Conservation (phyloP, 2,329 filamentous ascomycete genomes). For the Epichloe sibirici region DNA sequence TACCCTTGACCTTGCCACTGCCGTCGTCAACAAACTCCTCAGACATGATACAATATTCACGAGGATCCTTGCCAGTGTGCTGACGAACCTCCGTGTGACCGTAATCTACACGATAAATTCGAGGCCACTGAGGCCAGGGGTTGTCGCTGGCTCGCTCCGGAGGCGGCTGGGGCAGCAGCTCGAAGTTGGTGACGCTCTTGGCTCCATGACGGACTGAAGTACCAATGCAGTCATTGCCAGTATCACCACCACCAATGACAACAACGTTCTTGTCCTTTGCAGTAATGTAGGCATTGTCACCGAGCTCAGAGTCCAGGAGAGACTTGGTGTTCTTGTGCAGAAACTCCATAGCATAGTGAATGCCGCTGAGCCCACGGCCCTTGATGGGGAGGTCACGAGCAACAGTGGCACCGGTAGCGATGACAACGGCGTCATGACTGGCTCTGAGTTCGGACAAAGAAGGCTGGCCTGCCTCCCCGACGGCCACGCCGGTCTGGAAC, state of each 20-base stretch:
- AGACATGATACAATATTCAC: conserved; percentile 97
- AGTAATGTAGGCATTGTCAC: conserved; percentile 77
- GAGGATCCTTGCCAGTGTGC: conserved; percentile 90
- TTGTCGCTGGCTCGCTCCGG: conserved; percentile 85
- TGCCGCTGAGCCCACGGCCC: conserved; percentile 74
- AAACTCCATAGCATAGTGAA: conserved; percentile 97
- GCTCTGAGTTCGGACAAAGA: conserved; percentile 60
- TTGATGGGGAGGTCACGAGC: conserved; percentile 87
- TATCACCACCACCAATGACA: conserved; percentile 95
- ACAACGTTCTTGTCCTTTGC: conserved; percentile 94
- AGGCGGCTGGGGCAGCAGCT: conserved; percentile 85
- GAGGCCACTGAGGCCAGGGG: conserved; percentile 97
- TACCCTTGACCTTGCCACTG: conserved; percentile 78
- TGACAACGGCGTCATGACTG: conserved; percentile 70
- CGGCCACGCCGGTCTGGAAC: conserved; percentile 65
- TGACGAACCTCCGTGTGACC: conserved; percentile 92
- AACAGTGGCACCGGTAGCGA: conserved; percentile 87
- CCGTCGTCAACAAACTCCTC: conserved; percentile 92
- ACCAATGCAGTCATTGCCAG: conserved; percentile 95
- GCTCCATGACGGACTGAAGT: conserved; percentile 92
- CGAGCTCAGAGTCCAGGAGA: conserved; percentile 78
- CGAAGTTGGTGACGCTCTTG: conserved; percentile 93
- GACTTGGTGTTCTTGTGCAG: conserved; percentile 97
- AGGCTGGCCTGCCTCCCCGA: conserved; percentile 57
- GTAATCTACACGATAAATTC: conserved; percentile 97